A percentile compares a stretch with the other conserved stretches of the same genome.
These are phyloP conservation scores for Pseudonitzschia delicatissima DNA, from an alignment of 108 stramenopile genomes.

Conservation along the genomic window DNA sequence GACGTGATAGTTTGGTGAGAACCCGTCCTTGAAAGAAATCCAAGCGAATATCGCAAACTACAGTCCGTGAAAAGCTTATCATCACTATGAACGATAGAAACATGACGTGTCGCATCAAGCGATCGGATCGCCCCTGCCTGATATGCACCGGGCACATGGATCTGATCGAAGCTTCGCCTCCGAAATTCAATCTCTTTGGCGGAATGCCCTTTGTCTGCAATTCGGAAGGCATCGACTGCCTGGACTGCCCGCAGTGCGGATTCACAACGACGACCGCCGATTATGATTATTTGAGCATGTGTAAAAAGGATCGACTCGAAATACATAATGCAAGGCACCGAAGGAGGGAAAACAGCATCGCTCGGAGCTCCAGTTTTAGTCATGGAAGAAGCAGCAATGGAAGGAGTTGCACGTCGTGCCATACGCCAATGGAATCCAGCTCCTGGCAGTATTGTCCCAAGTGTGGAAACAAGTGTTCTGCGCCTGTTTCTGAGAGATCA, in stretches of 20 bases:
- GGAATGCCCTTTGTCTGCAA: not conserved
- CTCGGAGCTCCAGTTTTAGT: conserved; percentile 3
- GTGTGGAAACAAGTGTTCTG: conserved; percentile 1
- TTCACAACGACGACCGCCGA: conserved; percentile 8
- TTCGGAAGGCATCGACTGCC: conserved; percentile 4
- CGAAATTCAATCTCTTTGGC: not conserved
- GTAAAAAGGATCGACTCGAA: conserved; percentile 1
- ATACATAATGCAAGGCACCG: not conserved
- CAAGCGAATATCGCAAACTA: too few species aligned
- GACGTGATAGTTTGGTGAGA: too few species aligned
- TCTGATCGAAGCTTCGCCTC: conserved; percentile 1
- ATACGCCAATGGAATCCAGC: not conserved
- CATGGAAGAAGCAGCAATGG: not conserved
- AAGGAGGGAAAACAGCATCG: not conserved
- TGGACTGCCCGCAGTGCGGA: conserved; percentile 11
- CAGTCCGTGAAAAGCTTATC: too few species aligned
- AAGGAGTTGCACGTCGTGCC: not conserved
- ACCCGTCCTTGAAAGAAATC: too few species aligned
- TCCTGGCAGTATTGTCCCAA: conserved; percentile 15
- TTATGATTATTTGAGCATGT: conserved; percentile 9
- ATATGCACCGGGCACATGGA: conserved; percentile 14
- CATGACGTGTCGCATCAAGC: conserved; percentile 9
- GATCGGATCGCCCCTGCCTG: conserved; percentile 12
- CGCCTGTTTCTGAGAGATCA: not conserved
- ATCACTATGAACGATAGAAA: too few species aligned